Evolutionary conservation across 2,329 filamentous ascomycete genomes (phyloP).

Genomic region (Cryphonectria parasitica): DNA sequence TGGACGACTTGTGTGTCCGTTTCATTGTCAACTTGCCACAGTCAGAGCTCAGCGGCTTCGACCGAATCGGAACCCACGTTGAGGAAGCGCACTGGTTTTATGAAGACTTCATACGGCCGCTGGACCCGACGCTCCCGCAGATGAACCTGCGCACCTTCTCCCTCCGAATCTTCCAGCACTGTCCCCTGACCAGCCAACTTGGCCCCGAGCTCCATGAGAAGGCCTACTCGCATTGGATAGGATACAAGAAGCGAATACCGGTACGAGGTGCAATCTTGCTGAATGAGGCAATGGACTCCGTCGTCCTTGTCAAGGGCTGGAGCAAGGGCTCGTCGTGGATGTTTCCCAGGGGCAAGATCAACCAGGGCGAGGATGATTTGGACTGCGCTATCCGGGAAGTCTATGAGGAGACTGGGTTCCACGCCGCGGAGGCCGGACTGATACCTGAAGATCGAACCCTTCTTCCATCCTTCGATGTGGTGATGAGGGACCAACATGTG

Average conservation of each 20-base stretch:
- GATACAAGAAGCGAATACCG: slow-evolving; percentile 92
- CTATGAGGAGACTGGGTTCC: slow-evolving; percentile 93
- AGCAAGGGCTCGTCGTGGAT: slow-evolving; percentile 97
- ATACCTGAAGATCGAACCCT: slow-evolving; percentile 72
- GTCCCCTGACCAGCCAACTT: slow-evolving; percentile 82
- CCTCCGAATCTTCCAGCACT: slow-evolving; percentile 90
- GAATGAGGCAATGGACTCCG: slow-evolving; percentile 91
- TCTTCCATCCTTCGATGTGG: slow-evolving; percentile 86
- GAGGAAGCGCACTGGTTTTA: slow-evolving; percentile 99
- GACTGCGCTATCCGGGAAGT: slow-evolving; percentile 94
- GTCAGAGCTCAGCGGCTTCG: slow-evolving; percentile 86
- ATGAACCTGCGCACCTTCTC: slow-evolving; percentile 86
- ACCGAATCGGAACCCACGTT: slow-evolving; percentile 96
- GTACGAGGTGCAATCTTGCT: slow-evolving; percentile 93
- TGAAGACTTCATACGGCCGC: slow-evolving; percentile 95
- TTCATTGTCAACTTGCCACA: slow-evolving; percentile 97
- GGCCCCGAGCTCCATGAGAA: slow-evolving; percentile 76
- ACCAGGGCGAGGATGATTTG: slow-evolving; percentile 92
- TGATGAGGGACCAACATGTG: slow-evolving; percentile 91
- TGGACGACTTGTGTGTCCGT: slow-evolving; percentile 96
- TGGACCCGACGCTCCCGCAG: slow-evolving; percentile 82
- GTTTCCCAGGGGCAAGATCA: slow-evolving; percentile 96
- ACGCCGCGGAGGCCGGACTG: slow-evolving; percentile 75
- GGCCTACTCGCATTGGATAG: slow-evolving; percentile 89
- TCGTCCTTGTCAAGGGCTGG: slow-evolving; percentile 94